Evolutionary conservation across 306 rosid genomes (phyloP), one percentile per base, ranked within the genome.

Genomic region (Cercis canadensis): DNA sequence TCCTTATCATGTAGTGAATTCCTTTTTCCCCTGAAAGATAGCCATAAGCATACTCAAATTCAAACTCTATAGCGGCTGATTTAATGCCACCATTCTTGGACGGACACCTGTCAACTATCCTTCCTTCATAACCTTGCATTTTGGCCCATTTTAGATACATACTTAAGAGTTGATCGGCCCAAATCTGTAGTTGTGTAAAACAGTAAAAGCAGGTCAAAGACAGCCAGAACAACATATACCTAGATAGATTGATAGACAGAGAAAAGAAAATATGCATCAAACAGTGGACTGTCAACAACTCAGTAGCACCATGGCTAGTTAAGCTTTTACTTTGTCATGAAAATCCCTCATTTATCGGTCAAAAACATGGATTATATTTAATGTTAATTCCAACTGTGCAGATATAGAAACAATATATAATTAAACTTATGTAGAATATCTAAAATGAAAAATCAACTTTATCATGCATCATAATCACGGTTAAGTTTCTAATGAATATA

Each of bases 1-100:
- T 81, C 39, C 77, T 77, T 57, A 83, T 82, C 77, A 85, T 68
- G 82, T 50, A 31, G 84, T 92, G 97, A 72, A 79, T 83, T 74
- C 97, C 96, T 61, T 73, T 81, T 80, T 92, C 97, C 47, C 93
- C 97, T 4, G 84, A 89, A 66, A 92, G 93, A 87, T 80, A 87
- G 31, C 97, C 96, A 81, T 87, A 92, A 62, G 96, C 96, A 73
- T 71, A 75, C 71, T 87, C 87, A 75, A 83, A 86, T 77, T 92
- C 97, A 64, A 92, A 86, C 86, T 92, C 97, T 37, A 89, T 69
- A 52, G 83, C 76, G 61, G 86, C 93, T 5, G 85, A 83, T 61
- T n/a, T 56, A 50, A 89, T 78, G 69, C 93, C 93, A 64, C 87
- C 93, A 59, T 82, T 83, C 73, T 58, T 52, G 46, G 73, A 76